These are phyloP conservation scores for Daldinia caldariorum DNA, from an alignment of 495 filamentous ascomycete genomes.

Conservation along the genomic window DNA sequence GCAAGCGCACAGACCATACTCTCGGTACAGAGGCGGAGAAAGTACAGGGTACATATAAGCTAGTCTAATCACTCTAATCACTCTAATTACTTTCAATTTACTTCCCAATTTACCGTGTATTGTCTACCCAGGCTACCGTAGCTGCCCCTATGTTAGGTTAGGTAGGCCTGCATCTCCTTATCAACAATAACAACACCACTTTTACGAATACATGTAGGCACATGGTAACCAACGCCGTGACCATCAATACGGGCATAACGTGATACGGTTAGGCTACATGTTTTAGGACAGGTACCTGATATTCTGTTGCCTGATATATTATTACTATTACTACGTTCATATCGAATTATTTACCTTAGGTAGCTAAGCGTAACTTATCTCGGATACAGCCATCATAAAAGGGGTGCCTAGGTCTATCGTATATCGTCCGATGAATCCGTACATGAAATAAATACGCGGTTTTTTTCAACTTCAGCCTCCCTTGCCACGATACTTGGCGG, in stretches of 20 bases:
- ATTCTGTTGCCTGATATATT: not conserved
- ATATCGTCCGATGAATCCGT: not conserved
- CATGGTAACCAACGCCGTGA: not conserved
- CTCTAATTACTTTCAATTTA: constrained; percentile 24
- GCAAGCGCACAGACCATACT: constrained; percentile 23
- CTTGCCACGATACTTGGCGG: constrained; percentile 1
- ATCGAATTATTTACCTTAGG: not conserved
- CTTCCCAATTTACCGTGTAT: constrained; percentile 5
- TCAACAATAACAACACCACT: constrained; percentile 4
- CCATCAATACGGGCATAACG: not conserved
- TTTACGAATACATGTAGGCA: not conserved
- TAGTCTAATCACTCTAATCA: constrained; percentile 35
- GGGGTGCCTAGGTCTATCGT: not conserved
- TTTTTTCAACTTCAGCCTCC: not conserved
- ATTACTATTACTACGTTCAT: not conserved
- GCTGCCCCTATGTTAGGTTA: constrained; percentile 1
- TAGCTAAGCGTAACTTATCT: not conserved
- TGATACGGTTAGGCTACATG: not conserved
- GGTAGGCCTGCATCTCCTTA: not conserved
- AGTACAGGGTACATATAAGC: constrained; percentile 11
- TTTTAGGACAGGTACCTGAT: not conserved
- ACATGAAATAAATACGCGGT: not conserved
- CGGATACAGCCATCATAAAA: not conserved
- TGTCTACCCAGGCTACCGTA: constrained; percentile 26
- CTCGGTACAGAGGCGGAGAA: constrained; percentile 19